Percentiles rank a stretch among this genome's conserved stretches.
These are phyloP conservation scores for Groenewaldozyma tartarivorans DNA, from an alignment of 805 yeast species.

Conservation along the genomic window DNA sequence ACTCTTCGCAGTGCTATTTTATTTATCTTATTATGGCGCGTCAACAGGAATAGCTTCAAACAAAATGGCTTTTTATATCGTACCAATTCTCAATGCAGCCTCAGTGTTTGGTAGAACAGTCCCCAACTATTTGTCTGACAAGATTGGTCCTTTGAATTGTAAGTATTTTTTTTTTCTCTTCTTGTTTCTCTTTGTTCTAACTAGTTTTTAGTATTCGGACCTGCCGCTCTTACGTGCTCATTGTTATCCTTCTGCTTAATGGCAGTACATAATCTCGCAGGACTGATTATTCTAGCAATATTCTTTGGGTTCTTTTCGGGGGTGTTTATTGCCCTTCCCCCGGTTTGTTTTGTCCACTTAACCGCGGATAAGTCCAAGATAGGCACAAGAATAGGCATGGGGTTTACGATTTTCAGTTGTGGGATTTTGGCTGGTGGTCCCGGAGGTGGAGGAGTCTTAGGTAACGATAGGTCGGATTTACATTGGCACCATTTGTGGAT, in stretches of 20 bases:
- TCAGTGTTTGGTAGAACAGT: conserved; percentile 40
- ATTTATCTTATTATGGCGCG: conserved; percentile 22
- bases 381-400: conserved; percentile 25
- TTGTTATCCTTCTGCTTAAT: conserved; percentile 18
- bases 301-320: conserved; percentile 31
- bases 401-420: conserved; percentile 24
- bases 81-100: conserved; percentile 25
- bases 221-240: conserved; percentile 23
- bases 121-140: conserved; percentile 39
- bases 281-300: conserved; percentile 22
- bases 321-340: conserved; percentile 27
- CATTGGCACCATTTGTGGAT: conserved; percentile 27
- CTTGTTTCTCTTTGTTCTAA: no score
- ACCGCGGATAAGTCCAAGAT: conserved; percentile 27
- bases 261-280: conserved; percentile 9
- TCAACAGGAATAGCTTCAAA: conserved; percentile 11
- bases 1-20: conserved; percentile 25
- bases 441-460: conserved; percentile 28
- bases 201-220: no score
- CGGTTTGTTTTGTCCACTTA: conserved; percentile 28
- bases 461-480: conserved; percentile 8
- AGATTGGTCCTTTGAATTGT: conserved; percentile 38
- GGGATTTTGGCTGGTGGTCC: conserved; percentile 30
- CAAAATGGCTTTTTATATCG: conserved; percentile 18
- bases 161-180: no score